These are phyloP conservation scores for Microbotryomycetes sp. DNA, from an alignment of 1,284 basidiomycete genomes.

Conservation along the genomic window DNA sequence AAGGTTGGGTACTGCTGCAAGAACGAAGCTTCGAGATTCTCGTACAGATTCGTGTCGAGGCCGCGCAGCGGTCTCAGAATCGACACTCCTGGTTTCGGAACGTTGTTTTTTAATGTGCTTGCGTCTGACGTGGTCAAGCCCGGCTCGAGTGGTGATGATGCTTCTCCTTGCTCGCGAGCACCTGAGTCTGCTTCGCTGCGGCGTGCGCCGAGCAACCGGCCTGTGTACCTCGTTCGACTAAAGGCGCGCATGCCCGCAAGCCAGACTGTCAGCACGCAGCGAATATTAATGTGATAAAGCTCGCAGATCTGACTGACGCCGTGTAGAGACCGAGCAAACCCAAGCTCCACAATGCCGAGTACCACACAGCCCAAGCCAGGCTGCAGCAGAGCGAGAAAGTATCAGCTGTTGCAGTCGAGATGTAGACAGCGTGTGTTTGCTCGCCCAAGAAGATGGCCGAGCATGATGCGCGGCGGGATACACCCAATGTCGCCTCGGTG, in stretches of 20 bases:
- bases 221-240: constrained; percentile 46
- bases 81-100: constrained; percentile 71
- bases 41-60: constrained; percentile 83
- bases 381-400: not conserved
- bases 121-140: not conserved
- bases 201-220: too few relatives aligned
- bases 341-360: constrained; percentile 61
- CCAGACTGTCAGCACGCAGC: constrained; percentile 52
- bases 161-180: too few relatives aligned
- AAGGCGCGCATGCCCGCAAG: constrained; percentile 55
- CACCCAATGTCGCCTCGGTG: too few relatives aligned
- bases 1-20: constrained; percentile 61
- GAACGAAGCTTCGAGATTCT: constrained; percentile 86
- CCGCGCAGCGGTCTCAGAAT: constrained; percentile 87
- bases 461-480: too few relatives aligned
- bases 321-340: constrained; percentile 66
- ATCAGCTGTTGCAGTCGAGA: not conserved
- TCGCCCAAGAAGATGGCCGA: not conserved
- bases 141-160: too few relatives aligned
- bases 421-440: not conserved
- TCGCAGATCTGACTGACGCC: constrained; percentile 59
- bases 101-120: constrained; percentile 9
- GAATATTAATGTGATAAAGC: not conserved
- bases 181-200: too few relatives aligned
- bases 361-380: constrained; percentile 58